Base-by-base conservation (phyloP, 1,284 basidiomycete species). In the Bondarzewia mesenterica region DNA sequence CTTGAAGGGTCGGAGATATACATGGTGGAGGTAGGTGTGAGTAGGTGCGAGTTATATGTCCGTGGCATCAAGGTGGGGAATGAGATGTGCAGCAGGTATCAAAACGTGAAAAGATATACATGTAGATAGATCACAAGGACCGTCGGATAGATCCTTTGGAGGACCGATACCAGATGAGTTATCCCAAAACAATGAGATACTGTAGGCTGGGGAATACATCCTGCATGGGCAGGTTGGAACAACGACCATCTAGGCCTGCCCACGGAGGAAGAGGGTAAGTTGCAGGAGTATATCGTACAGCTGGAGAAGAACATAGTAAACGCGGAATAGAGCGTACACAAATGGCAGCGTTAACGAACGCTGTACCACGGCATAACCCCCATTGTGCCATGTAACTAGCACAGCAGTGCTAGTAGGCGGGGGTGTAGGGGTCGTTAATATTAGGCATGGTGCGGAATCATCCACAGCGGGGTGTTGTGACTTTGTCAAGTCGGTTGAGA, bases 251-350 rank as follows among this genome's bases (percentile, higher is more conserved):
- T 37, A 26, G 37, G 14, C 38, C 36, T 29, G 42, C 26, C 22
- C 26, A 7, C 44, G 51, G 10, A 27, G 12, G 15, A 22, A 8
- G 42, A 43, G 29, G 32, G 44, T 42, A 57, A 73, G 60, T 59
- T 71, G 72, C 57, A 73, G 56, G 49, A 77, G 58, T 51, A 54
- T 38, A 18, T 45, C 49, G 32, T 54, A 54, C 23, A 54, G 43
- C 12, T 49, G 53, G 39, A 54, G 40, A 18, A 54, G 37, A 18
- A 39, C 47, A 42, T 48, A 44, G 25, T 54, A 42, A 41, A 48
- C 27, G 3, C 32, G 48, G 14, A 54, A 47, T 22, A 54, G 40
- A 46, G 48, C 16, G 27, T 38, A 18, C n/a, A 44, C 37, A 15
- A 29, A 18, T 8, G 38, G 42, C 25, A 27, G 21, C 12, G 25